Evolutionary conservation across 352 stramenopile species (phyloP).

Genomic region (Nothophytophthora sp.): DNA sequence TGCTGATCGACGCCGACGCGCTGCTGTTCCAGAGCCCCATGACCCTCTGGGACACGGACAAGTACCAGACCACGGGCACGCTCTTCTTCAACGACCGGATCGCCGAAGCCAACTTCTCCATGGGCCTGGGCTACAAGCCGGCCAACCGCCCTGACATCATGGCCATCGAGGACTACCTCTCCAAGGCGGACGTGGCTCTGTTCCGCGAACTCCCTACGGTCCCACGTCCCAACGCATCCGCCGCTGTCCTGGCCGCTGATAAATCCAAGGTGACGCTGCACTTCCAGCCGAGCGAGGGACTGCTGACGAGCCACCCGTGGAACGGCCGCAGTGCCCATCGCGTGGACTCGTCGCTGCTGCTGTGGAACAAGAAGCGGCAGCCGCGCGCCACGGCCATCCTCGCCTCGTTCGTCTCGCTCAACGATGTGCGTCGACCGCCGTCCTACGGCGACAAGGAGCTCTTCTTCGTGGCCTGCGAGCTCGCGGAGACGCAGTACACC

Average conservation of each 20-base stretch:
- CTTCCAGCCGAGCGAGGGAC: slow-evolving; percentile 1
- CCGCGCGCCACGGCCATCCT: slow-evolving; percentile 17
- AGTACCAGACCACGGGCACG: slow-evolving; percentile 39
- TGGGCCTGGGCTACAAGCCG: neutral
- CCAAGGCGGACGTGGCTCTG: neutral
- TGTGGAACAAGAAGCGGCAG: slow-evolving; percentile 21
- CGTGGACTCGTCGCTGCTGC: slow-evolving; percentile 20
- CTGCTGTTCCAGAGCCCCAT: slow-evolving; percentile 51
- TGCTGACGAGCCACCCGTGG: slow-evolving; percentile 14
- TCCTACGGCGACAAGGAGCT: slow-evolving; percentile 29
- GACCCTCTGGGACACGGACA: slow-evolving; percentile 35
- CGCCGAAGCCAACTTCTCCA: neutral
- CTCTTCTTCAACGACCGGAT: slow-evolving; percentile 54
- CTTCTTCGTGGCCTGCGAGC: slow-evolving; percentile 23
- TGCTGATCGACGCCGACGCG: slow-evolving; percentile 64
- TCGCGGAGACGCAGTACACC: slow-evolving; percentile 19
- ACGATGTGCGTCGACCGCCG: neutral
- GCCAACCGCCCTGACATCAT: neutral
- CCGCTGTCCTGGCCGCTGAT: neutral
- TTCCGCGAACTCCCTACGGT: slow-evolving; percentile 2
- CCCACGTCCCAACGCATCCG: neutral
- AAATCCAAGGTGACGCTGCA: neutral
- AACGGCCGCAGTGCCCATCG: slow-evolving; percentile 14
- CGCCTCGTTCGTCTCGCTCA: slow-evolving; percentile 11
- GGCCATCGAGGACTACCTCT: slow-evolving; percentile 1